Evolutionary conservation across 208 protist species (phyloP), one percentile per base, ranked within the genome.

Genomic region (Endotrypanum monterogeii): DNA sequence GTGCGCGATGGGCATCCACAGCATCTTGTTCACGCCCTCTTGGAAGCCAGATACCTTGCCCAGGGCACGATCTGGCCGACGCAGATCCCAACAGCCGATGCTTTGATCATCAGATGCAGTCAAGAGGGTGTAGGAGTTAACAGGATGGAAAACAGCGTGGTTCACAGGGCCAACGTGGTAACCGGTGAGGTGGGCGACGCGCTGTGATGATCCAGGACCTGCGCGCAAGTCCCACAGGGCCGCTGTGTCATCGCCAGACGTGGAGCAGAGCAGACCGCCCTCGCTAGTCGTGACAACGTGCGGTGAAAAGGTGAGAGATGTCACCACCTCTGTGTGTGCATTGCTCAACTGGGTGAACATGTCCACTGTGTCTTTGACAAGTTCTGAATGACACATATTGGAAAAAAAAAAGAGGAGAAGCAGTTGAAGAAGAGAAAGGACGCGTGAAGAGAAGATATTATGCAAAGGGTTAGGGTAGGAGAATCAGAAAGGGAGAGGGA

Each of bases 1-100:
- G 0, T 80, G 78, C 54, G 69, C 69, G 6, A 69, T 72, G 20
- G 82, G 78, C 41, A 94, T 57, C 60, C 81, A 76, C 58, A 94
- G 32, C 85, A 93, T 83, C 63, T 96, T 96, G 71, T 96, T 96
- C 14, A 96, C 80, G 28, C 90, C 92, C 23, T 93, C 88, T 16
- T 72, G 73, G 62, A 96, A 96, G 57, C 87, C 89, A 0, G 67
- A 62, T 63, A 96, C 74, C 1, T 48, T 80, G 16, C 73, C 85
- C 3, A 96, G 67, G 28, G 75, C 78, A 9, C 30, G 44, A 25
- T 84, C 79, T 35, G 87, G 61, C 5, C 81, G 67, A 28, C 92
- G 84, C 51, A 93, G 35, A 50, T 96, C 92, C 89, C 89, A 96
- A 61, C 81, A 77, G 18, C 76, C 87, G 51, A 96, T 79, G 28